Evolutionary conservation across 2,329 filamentous ascomycete genomes (phyloP).

Genomic region (Aspergillus novoparasiticus): DNA sequence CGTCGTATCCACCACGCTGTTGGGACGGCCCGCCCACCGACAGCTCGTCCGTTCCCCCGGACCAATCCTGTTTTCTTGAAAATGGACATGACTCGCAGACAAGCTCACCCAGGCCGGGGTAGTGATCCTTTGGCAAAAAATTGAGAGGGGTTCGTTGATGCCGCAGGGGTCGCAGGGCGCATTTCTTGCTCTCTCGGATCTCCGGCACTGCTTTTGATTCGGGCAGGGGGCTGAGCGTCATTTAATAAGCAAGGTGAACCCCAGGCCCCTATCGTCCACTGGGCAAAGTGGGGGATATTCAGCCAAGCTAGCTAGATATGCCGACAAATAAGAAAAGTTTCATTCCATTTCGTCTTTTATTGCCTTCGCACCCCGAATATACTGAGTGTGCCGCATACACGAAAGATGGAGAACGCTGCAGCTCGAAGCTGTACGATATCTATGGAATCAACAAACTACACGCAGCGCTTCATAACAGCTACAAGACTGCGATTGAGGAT

Average conservation of each 20-base stretch:
- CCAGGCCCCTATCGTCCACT: constrained; percentile 3
- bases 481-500: not conserved
- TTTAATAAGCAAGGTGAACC: constrained; percentile 3
- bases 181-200: not conserved
- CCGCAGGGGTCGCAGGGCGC: not conserved
- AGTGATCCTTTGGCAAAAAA: not conserved
- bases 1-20: not conserved
- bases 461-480: not conserved
- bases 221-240: not conserved
- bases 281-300: not conserved
- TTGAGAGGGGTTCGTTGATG: constrained; percentile 1
- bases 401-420: not conserved
- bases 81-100: not conserved
- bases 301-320: constrained; percentile 1
- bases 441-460: not conserved
- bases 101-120: not conserved
- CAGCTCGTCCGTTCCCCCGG: not conserved
- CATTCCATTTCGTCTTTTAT: constrained; percentile 2
- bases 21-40: not conserved
- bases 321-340: not conserved
- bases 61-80: not conserved
- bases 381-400: not conserved
- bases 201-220: not conserved
- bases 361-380: not conserved
- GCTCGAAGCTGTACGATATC: not conserved